Percentiles rank a stretch among this genome's conserved stretches.
phyloP scores from a whole-genome alignment of 768 basidiomycete genomes.

The Termitomyces sp. region DNA sequence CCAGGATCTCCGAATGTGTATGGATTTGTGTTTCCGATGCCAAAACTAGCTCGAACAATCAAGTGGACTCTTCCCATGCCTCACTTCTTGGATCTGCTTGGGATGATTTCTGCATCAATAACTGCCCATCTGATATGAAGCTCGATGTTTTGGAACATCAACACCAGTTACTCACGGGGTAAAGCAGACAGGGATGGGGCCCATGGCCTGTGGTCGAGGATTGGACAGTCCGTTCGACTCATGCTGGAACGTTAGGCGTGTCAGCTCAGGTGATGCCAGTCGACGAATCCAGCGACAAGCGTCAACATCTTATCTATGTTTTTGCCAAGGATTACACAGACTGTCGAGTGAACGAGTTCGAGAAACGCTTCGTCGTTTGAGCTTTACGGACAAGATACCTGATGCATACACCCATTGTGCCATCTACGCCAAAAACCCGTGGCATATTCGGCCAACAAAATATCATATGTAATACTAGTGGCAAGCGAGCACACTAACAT shows the following conservation, averaged over 20 bases:
- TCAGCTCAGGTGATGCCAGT: conserved; percentile 12
- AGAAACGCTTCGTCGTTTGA: conserved; percentile 10
- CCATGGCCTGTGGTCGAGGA: conserved; percentile 11
- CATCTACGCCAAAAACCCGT: neutral
- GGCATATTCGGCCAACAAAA: neutral
- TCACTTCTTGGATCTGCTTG: conserved; percentile 3
- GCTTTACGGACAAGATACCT: conserved; percentile 12
- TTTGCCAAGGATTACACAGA: conserved; percentile 14
- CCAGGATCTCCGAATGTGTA: neutral
- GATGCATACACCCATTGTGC: conserved; percentile 12
- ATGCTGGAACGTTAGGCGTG: conserved; percentile 12
- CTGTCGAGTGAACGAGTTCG: conserved; percentile 8
- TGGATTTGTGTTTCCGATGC: conserved; percentile 5
- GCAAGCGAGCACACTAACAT: too few species aligned
- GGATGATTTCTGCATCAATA: conserved; percentile 1
- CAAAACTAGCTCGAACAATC: neutral
- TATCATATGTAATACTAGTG: too few species aligned
- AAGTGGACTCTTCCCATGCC: neutral
- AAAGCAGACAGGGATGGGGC: conserved; percentile 6
- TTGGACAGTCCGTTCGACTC: conserved; percentile 10
- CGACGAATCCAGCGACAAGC: conserved; percentile 3
- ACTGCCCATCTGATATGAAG: neutral
- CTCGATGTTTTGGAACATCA: conserved; percentile 5
- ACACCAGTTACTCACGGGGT: conserved; percentile 7
- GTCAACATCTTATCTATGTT: conserved; percentile 11